Evolutionary conservation across 108 stramenopile species (phyloP), one percentile per base, ranked within the genome.

Genomic region (Pseudonitzschia multiseries): DNA sequence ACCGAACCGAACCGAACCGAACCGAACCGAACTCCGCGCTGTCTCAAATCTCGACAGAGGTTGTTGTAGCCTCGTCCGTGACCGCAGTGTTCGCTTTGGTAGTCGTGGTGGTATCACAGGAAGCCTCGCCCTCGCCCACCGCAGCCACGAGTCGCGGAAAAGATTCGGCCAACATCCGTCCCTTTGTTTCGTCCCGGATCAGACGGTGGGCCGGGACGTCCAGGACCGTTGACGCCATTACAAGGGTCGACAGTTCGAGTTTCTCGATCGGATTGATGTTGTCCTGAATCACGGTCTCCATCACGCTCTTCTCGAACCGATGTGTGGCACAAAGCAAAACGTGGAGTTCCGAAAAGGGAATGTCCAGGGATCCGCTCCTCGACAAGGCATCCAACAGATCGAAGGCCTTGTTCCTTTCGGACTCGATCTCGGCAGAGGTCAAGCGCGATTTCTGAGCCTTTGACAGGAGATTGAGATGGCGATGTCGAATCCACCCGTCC

Each of bases 241-340:
- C 67, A 57, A 96, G 76, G 0, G 81, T 80, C 22, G 96, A 92
- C 68, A 72, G 57, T 81, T 95, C 96, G 56, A 95, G 68, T 73
- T 88, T 87, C 59, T 92, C 87, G 56, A 96, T 95, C 0, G 96
- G 96, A 70, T 96, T 93, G 59, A 93, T 70, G 67, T 95, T 95
- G 67, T 92, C 87, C 50, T 88, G 33, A 69, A 96, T 80, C 44
- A 96, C 73, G 15, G 93, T 92, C 12, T 69, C 82, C 77, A 93
- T 92, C 15, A 96, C 74, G 72, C 80, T 78, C 43, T 88, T 81
- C 63, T 92, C 92, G 68, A 96, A 96, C 44, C 88, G 80, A 72
- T 96, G 93, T 1, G 96, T 96, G 14, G 85, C 70, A 28, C 87
- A 89, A 41, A 97, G 72, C n/a, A 97, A 63, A 8, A 95, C 89